These are phyloP conservation scores for Aspergillus incahuasiensis DNA, from an alignment of 495 filamentous ascomycete species.

Conservation along the genomic window DNA sequence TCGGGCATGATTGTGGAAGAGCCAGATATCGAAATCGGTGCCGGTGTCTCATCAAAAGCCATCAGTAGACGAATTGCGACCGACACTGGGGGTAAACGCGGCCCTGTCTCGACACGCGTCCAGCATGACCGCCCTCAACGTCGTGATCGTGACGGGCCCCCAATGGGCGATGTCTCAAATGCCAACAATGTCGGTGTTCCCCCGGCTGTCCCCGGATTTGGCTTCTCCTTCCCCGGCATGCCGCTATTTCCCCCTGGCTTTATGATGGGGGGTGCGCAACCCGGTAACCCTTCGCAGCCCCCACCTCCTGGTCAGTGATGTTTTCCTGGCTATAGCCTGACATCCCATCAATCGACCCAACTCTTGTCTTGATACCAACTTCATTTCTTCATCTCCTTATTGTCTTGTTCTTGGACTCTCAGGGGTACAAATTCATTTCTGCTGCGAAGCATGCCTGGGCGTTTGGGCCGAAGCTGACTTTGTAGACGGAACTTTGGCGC, in stretches of 20 bases:
- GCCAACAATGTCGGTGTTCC: conserved; percentile 52
- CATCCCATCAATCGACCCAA: conserved; percentile 14
- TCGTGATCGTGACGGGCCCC: conserved; percentile 33
- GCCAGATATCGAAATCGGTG: conserved; percentile 97
- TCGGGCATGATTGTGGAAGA: conserved; percentile 88
- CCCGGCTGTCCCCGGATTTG: conserved; percentile 61
- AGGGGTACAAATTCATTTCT: conserved; percentile 1
- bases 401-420: neutral
- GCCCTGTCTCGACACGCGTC: conserved; percentile 63
- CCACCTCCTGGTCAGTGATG: conserved; percentile 44
- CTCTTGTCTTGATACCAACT: conserved; percentile 16
- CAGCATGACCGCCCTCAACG: conserved; percentile 43
- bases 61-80: conserved; percentile 81
- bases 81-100: conserved; percentile 68
- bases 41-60: conserved; percentile 93
- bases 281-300: conserved; percentile 32
- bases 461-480: neutral
- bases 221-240: conserved; percentile 65
- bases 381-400: neutral
- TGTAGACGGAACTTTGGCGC: neutral
- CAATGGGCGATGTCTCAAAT: conserved; percentile 34
- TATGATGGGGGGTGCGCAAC: conserved; percentile 45
- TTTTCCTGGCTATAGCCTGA: conserved; percentile 10
- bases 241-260: conserved; percentile 66
- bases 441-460: neutral